Evolutionary conservation across 2,329 filamentous ascomycete genomes (phyloP).

Genomic region (Cladosporium colombiae): DNA sequence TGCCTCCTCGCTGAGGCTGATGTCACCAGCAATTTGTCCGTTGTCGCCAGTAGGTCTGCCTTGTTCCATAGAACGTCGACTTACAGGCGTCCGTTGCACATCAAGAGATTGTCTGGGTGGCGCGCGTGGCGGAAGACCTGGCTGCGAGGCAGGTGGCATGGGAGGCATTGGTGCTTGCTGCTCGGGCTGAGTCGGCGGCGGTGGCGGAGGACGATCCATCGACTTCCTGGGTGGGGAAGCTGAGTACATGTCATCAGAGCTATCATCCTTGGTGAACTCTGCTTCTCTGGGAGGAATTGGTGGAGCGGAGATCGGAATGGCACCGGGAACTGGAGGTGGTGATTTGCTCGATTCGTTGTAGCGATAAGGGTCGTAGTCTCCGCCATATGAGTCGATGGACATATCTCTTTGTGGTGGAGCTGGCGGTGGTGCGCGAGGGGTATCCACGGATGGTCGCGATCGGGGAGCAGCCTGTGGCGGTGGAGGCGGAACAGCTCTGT

Average conservation of each 20-base stretch:
- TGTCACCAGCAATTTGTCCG: slow-evolving; percentile 82
- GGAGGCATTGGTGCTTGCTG: slow-evolving; percentile 15
- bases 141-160: slow-evolving; percentile 30
- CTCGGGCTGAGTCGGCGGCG: slow-evolving; percentile 38
- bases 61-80: slow-evolving; percentile 72
- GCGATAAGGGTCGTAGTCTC: slow-evolving; percentile 70
- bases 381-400: slow-evolving; percentile 40
- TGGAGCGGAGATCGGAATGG: slow-evolving; percentile 35
- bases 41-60: slow-evolving; percentile 69
- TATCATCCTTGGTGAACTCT: slow-evolving; percentile 37
- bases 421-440: slow-evolving; percentile 70
- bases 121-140: slow-evolving; percentile 48
- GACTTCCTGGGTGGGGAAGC: slow-evolving; percentile 42
- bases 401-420: slow-evolving; percentile 55
- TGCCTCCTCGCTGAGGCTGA: slow-evolving; percentile 73
- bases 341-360: slow-evolving; percentile 40
- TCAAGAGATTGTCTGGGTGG: slow-evolving; percentile 57
- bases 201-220: slow-evolving; percentile 38
- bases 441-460: slow-evolving; percentile 66
- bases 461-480: slow-evolving; percentile 53
- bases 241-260: slow-evolving; percentile 50
- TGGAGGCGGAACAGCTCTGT: slow-evolving; percentile 56
- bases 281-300: slow-evolving; percentile 36
- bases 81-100: slow-evolving; percentile 53
- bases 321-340: slow-evolving; percentile 37